These are phyloP conservation scores for Amphibolis antarctica DNA, from an alignment of 106 monocot genomes.

Conservation along the genomic window DNA sequence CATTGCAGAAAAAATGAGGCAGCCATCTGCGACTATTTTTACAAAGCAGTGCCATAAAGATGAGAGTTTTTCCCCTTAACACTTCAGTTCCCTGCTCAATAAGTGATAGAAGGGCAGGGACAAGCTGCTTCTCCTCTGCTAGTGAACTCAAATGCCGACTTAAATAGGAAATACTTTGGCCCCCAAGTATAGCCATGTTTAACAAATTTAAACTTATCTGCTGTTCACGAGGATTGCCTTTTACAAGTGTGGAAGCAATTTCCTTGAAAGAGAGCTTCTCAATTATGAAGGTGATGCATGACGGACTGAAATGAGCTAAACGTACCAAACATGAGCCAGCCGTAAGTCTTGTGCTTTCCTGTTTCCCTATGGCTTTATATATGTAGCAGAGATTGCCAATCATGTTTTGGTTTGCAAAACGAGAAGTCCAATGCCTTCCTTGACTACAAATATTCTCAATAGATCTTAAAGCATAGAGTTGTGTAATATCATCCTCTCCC, in stretches of 20 bases:
- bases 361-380: constrained; percentile 80
- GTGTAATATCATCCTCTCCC: constrained; percentile 88
- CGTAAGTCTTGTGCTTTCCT: constrained; percentile 69
- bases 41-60: constrained; percentile 82
- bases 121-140: constrained; percentile 60
- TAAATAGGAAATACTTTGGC: constrained; percentile 35
- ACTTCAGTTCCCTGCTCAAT: constrained; percentile 80
- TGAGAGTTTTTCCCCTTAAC: constrained; percentile 80
- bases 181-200: constrained; percentile 44
- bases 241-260: constrained; percentile 38
- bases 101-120: constrained; percentile 51
- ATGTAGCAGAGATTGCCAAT: constrained; percentile 82
- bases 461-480: constrained; percentile 82
- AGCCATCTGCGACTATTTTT: constrained; percentile 86
- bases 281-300: constrained; percentile 48
- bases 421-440: constrained; percentile 76
- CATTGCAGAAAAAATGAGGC: constrained; percentile 69
- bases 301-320: constrained; percentile 60
- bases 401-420: constrained; percentile 68
- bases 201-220: constrained; percentile 75
- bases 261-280: constrained; percentile 82
- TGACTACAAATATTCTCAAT: constrained; percentile 91
- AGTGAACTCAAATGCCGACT: constrained; percentile 45
- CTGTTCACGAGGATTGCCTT: constrained; percentile 66
- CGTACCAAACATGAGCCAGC: constrained; percentile 94